A percentile compares a stretch with the other conserved stretches of the same genome.
Conservation (phyloP, 2,329 filamentous ascomycete species). For the Raffaelea ambrosiae region DNA sequence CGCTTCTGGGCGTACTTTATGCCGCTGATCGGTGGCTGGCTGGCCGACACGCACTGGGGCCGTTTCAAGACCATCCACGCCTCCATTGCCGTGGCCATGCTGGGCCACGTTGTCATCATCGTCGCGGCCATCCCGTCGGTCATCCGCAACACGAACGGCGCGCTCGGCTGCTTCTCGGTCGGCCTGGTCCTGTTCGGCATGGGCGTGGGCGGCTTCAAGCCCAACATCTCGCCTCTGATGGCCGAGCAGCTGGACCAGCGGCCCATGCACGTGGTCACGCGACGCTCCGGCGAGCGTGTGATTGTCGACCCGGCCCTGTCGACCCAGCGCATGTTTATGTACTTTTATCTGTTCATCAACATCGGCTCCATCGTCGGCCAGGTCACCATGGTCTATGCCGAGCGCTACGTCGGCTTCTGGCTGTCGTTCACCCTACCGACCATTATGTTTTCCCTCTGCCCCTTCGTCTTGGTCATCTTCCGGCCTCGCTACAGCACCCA, state of each 20-base stretch:
- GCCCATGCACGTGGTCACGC: constrained; percentile 43
- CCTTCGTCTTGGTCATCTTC: constrained; percentile 51
- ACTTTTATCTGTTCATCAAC: constrained; percentile 58
- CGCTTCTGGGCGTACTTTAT: constrained; percentile 42
- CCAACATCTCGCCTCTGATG: constrained; percentile 64
- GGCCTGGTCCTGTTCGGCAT: constrained; percentile 47
- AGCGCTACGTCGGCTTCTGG: constrained; percentile 69
- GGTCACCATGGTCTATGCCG: constrained; percentile 61
- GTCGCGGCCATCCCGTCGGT: constrained; percentile 55
- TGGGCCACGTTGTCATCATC: constrained; percentile 60
- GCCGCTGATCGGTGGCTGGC: constrained; percentile 27
- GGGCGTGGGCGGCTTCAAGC: constrained; percentile 72
- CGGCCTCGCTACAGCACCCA: constrained; percentile 49
- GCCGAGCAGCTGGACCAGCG: constrained; percentile 59
- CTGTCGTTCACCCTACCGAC: constrained; percentile 61
- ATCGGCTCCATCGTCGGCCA: constrained; percentile 57
- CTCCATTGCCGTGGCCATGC: constrained; percentile 55
- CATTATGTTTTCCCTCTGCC: constrained; percentile 53
- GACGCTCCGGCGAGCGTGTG: constrained; percentile 49
- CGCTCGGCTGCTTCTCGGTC: constrained; percentile 61
- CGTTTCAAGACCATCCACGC: constrained; percentile 66
- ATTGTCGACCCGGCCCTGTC: constrained; percentile 63
- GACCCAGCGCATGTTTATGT: constrained; percentile 58
- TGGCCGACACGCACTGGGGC: constrained; percentile 64
- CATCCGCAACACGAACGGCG: constrained; percentile 46